A percentile compares a stretch with the other conserved stretches of the same genome.
phyloP scores from a whole-genome alignment of 2,329 filamentous ascomycete species.

The Phaeosphaeriaceae sp. region DNA sequence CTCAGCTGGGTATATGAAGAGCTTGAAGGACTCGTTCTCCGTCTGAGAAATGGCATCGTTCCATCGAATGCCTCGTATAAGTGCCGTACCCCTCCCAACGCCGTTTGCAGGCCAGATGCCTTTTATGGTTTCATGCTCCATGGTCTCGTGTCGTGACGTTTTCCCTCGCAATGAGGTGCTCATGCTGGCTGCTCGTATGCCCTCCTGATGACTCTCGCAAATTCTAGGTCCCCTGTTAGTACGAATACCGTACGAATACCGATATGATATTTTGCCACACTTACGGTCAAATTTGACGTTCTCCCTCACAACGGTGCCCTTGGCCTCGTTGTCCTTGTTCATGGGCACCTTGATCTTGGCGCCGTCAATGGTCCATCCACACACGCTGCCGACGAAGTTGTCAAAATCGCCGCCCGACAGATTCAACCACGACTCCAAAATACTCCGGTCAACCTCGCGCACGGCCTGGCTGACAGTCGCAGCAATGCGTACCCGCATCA shows the following conservation, averaged over 20 bases:
- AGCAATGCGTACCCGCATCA: constrained; percentile 88
- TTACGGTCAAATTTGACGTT: constrained; percentile 85
- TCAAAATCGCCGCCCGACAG: constrained; percentile 56
- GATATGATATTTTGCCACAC: no score
- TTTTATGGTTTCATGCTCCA: constrained; percentile 10
- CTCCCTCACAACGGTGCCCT: constrained; percentile 93
- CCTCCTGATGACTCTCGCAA: constrained; percentile 45
- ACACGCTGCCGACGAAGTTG: constrained; percentile 61
- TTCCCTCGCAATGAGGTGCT: constrained; percentile 14
- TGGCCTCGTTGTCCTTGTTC: constrained; percentile 91
- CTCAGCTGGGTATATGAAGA: not conserved
- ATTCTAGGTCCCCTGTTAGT: constrained; percentile 36
- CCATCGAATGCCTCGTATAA: constrained; percentile 1
- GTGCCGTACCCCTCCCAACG: constrained; percentile 16
- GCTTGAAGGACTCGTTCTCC: not conserved
- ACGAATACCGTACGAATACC: no score
- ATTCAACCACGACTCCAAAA: constrained; percentile 60
- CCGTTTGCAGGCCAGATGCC: constrained; percentile 11
- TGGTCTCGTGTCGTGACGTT: constrained; percentile 20
- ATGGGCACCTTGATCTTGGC: constrained; percentile 75
- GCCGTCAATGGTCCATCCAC: constrained; percentile 82
- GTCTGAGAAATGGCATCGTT: not conserved
- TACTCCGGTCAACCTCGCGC: constrained; percentile 67
- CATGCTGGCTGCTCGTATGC: constrained; percentile 48
- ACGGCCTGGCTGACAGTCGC: constrained; percentile 87